Percentiles rank a stretch among this genome's conserved stretches.
phyloP scores from a whole-genome alignment of 495 filamentous ascomycete genomes.

The Cercophora scortea region DNA sequence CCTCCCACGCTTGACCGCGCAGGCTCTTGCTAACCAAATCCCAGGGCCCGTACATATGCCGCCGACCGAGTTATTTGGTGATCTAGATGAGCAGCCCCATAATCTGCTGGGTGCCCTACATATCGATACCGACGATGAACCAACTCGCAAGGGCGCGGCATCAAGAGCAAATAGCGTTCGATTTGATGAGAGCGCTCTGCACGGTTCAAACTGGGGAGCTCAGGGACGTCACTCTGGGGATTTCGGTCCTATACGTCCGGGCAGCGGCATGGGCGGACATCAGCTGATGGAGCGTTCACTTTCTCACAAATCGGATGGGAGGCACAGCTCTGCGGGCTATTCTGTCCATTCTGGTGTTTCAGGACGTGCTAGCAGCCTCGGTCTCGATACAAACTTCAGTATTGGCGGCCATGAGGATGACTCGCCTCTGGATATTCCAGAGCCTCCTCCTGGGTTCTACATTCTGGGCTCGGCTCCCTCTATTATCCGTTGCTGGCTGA shows the following conservation, averaged over 20 bases:
- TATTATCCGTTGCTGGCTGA: conserved; percentile 94
- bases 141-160: conserved; percentile 66
- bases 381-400: conserved; percentile 64
- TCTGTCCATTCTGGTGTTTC: conserved; percentile 64
- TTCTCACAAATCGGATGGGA: conserved; percentile 94
- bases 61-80: conserved; percentile 48
- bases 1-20: neutral
- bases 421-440: conserved; percentile 56
- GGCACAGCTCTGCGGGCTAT: conserved; percentile 83
- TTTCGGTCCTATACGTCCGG: conserved; percentile 64
- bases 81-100: conserved; percentile 72
- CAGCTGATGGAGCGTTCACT: conserved; percentile 75
- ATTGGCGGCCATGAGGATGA: conserved; percentile 53
- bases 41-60: conserved; percentile 69
- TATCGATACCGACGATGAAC: conserved; percentile 75
- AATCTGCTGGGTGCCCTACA: conserved; percentile 67
- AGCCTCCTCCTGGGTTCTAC: conserved; percentile 75
- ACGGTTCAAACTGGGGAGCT: conserved; percentile 76
- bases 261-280: conserved; percentile 74
- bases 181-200: conserved; percentile 95
- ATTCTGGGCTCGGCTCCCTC: conserved; percentile 79
- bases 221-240: conserved; percentile 73
- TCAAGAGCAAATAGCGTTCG: conserved; percentile 96
- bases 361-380: conserved; percentile 75
- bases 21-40: conserved; percentile 15